Conservation (phyloP, 2,329 filamentous ascomycete species). For the Beauveria brongniartii region DNA sequence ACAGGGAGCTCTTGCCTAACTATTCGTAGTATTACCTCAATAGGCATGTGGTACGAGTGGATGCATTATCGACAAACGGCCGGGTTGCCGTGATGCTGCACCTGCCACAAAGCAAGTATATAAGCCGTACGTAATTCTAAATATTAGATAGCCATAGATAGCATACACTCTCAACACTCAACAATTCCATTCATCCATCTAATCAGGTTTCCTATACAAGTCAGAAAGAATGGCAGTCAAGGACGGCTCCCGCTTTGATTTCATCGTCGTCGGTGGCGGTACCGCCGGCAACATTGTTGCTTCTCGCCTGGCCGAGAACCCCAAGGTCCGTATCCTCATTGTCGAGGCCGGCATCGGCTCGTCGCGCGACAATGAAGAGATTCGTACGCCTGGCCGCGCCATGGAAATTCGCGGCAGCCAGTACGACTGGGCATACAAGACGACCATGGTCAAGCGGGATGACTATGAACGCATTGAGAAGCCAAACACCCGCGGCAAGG, state of each 20-base stretch:
- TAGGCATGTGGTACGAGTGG: background rate
- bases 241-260: conserved; percentile 17
- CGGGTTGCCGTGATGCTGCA: background rate
- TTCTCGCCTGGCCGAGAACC: conserved; percentile 27
- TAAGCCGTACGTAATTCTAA: background rate
- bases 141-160: no score
- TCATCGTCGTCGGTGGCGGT: conserved; percentile 27
- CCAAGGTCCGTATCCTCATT: conserved; percentile 33
- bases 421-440: conserved; percentile 55
- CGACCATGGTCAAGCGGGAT: conserved; percentile 48
- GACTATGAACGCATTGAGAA: conserved; percentile 56
- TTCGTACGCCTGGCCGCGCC: conserved; percentile 44
- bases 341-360: conserved; percentile 42
- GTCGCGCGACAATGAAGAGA: conserved; percentile 39
- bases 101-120: background rate
- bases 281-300: conserved; percentile 29
- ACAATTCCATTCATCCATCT: background rate
- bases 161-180: no score
- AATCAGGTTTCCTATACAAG: background rate
- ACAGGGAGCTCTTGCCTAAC: background rate
- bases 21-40: background rate
- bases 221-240: background rate
- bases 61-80: background rate
- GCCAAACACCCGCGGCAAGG: conserved; percentile 53
- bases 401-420: conserved; percentile 46